Conservation (phyloP, 2,329 filamentous ascomycete genomes). For the Cercospora sp. region DNA sequence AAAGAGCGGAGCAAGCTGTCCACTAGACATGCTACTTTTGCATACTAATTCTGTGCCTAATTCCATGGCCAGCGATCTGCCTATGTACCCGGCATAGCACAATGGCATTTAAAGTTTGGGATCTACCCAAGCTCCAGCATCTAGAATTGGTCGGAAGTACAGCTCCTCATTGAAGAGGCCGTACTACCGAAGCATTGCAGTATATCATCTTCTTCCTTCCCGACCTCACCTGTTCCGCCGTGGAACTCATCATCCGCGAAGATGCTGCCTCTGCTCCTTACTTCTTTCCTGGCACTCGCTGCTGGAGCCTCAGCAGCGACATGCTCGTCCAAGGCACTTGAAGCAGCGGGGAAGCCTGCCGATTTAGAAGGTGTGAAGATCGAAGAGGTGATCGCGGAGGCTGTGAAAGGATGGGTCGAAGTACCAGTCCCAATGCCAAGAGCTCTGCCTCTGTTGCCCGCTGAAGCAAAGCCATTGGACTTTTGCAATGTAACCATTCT, state of each 20-base stretch:
- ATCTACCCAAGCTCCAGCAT: neutral
- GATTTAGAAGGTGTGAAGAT: slow-evolving; percentile 5
- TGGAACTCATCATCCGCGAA: neutral
- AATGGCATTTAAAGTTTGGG: slow-evolving; percentile 1
- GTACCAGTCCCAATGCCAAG: slow-evolving; percentile 14
- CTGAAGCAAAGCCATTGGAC: slow-evolving; percentile 16
- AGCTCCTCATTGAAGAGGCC: neutral
- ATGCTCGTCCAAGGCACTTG: slow-evolving; percentile 2
- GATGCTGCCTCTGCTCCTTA: neutral
- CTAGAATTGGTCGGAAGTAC: neutral
- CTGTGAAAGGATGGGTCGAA: slow-evolving; percentile 19
- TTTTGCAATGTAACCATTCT: slow-evolving; percentile 42
- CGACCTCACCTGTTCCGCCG: neutral
- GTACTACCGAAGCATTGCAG: neutral
- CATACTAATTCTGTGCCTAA: neutral
- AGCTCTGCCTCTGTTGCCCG: slow-evolving; percentile 15
- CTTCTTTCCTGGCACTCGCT: neutral
- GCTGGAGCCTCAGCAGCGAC: slow-evolving; percentile 1
- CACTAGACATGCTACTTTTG: neutral
- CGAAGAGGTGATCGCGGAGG: slow-evolving; percentile 3
- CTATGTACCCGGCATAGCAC: neutral
- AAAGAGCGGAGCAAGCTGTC: neutral
- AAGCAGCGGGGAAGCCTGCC: neutral
- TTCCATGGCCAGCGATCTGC: neutral
- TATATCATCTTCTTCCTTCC: neutral